Evolutionary conservation across 2,329 filamentous ascomycete species (phyloP).

Genomic region (Aureobasidium musti): DNA sequence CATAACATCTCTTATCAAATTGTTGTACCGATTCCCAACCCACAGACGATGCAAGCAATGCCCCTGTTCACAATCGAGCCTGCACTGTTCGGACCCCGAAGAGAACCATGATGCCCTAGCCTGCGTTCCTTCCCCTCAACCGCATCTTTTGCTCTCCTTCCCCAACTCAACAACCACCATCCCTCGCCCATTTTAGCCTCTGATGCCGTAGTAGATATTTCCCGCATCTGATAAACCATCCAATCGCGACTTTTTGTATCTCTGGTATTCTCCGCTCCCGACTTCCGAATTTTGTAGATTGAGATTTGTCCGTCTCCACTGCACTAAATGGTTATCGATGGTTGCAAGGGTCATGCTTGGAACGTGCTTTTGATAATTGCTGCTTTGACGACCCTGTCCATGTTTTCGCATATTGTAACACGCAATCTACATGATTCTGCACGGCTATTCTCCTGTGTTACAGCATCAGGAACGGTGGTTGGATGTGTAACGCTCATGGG

Average conservation of each 20-base stretch:
- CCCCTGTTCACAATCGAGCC: not conserved
- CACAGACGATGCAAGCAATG: not conserved
- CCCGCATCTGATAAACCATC: not conserved
- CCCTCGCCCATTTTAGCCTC: not conserved
- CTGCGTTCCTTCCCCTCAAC: slow-evolving; percentile 4
- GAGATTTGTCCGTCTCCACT: not conserved
- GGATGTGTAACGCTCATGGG: not conserved
- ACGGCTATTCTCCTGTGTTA: too few species aligned
- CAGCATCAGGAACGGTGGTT: not conserved
- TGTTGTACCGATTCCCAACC: not conserved
- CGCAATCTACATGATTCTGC: not conserved
- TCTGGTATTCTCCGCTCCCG: not conserved
- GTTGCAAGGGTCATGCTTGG: not conserved
- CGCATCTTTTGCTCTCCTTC: not conserved
- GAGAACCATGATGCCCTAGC: not conserved
- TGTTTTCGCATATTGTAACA: not conserved
- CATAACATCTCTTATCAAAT: not conserved
- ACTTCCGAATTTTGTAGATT: not conserved
- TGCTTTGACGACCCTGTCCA: not conserved
- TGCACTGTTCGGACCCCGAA: slow-evolving; percentile 17
- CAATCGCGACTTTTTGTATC: not conserved
- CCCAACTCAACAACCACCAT: not conserved
- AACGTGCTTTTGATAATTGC: not conserved
- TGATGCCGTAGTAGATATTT: not conserved
- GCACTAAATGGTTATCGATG: not conserved